A percentile compares a stretch with the other conserved stretches of the same genome.
Evolutionary conservation across 345 rosid species (phyloP).

Genomic region (Eucalyptus curtisii): DNA sequence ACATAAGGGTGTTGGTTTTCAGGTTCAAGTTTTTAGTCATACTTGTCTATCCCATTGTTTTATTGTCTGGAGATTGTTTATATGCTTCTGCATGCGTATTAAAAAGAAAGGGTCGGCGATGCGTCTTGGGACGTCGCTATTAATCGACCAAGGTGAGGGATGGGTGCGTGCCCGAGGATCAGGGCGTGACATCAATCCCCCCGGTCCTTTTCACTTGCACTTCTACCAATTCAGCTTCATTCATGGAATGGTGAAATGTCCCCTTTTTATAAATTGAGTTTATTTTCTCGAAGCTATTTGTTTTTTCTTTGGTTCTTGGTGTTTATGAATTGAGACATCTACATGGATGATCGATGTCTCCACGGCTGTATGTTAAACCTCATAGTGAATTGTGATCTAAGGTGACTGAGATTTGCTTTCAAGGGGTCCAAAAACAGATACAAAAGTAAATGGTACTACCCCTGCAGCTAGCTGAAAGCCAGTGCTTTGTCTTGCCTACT

Average conservation of each 20-base stretch:
- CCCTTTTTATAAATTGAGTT: not conserved
- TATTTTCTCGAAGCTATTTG: not conserved
- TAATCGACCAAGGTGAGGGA: too few relatives aligned
- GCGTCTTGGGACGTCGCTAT: too few relatives aligned
- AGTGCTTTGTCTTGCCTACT: not conserved
- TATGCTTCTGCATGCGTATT: too few relatives aligned
- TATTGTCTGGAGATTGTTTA: too few relatives aligned
- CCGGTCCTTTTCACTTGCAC: not conserved
- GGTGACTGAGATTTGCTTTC: not conserved
- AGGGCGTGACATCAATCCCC: too few relatives aligned
- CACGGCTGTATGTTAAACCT: not conserved
- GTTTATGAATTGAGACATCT: not conserved
- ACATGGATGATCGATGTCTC: not conserved
- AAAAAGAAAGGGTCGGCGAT: too few relatives aligned
- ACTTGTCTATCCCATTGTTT: too few relatives aligned
- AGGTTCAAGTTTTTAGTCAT: too few relatives aligned
- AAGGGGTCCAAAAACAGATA: not conserved
- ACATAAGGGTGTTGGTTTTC: too few relatives aligned
- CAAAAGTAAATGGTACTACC: not conserved
- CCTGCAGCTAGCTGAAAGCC: not conserved
- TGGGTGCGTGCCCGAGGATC: too few relatives aligned
- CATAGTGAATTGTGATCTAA: not conserved
- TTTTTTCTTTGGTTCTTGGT: not conserved
- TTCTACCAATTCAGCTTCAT: not conserved
- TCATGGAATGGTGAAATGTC: not conserved